Conservation (phyloP, 306 rosid genomes). For the Quercus parvula region DNA sequence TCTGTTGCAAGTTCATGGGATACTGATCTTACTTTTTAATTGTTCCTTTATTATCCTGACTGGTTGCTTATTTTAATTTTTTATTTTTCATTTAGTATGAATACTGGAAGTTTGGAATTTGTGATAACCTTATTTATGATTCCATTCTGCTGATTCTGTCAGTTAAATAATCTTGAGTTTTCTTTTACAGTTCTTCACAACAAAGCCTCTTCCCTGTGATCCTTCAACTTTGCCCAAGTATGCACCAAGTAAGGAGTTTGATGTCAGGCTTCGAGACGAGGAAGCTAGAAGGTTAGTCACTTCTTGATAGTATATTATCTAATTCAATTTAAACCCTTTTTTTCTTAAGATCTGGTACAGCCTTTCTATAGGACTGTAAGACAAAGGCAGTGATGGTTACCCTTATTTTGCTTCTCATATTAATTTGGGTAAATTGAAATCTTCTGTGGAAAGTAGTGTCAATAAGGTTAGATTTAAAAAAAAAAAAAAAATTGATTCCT, state of each 20-base stretch:
- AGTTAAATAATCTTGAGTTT: conserved; percentile 10
- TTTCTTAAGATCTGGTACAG: conserved; percentile 12
- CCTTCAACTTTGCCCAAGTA: conserved; percentile 74
- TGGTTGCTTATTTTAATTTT: not conserved
- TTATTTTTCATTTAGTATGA: not conserved
- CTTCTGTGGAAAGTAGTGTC: not conserved
- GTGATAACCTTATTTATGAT: not conserved
- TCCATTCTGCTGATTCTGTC: not conserved
- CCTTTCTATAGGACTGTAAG: conserved; percentile 5
- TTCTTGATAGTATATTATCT: conserved; percentile 7
- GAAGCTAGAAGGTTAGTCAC: conserved; percentile 67
- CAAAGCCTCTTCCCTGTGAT: conserved; percentile 67
- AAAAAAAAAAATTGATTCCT: not conserved
- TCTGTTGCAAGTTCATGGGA: not conserved
- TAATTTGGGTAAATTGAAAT: not conserved
- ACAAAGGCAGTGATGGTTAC: not conserved
- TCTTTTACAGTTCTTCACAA: conserved; percentile 59
- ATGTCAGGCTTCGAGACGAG: conserved; percentile 65
- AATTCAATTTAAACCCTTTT: conserved; percentile 1
- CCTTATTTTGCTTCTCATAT: not conserved
- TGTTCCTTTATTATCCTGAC: not conserved
- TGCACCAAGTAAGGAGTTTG: conserved; percentile 88
- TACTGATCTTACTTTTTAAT: not conserved
- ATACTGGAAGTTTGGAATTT: not conserved
- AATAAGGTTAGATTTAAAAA: not conserved